A percentile compares a stretch with the other conserved stretches of the same genome.
phyloP scores from a whole-genome alignment of 805 yeast genomes.

The Diddensiella santjacobensis region DNA sequence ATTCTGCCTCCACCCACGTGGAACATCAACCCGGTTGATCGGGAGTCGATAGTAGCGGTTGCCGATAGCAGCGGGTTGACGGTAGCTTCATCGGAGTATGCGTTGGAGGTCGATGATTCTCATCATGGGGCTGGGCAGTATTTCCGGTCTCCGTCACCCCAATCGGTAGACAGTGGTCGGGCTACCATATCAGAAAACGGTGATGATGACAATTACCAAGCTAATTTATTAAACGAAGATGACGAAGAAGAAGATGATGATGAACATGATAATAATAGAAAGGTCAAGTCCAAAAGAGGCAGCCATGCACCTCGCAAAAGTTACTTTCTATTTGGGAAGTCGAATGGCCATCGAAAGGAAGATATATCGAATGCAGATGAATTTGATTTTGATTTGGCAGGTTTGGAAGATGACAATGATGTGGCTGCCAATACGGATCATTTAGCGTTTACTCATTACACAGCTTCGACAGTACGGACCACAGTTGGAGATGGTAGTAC shows the following conservation, averaged over 20 bases:
- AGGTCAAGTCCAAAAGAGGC: constrained; percentile 1
- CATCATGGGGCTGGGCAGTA: background rate
- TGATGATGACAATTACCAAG: constrained; percentile 29
- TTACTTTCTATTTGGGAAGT: background rate
- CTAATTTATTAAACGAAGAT: constrained; percentile 13
- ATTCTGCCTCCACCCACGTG: constrained; percentile 6
- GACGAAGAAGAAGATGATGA: constrained; percentile 1
- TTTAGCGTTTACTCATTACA: constrained; percentile 30
- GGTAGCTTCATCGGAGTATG: background rate
- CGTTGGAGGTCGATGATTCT: background rate
- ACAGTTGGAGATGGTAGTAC: background rate
- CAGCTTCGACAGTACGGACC: constrained; percentile 20
- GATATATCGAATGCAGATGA: constrained; percentile 2
- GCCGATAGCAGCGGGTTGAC: constrained; percentile 1
- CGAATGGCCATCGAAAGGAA: background rate
- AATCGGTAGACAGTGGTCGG: constrained; percentile 28
- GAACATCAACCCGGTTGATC: constrained; percentile 13
- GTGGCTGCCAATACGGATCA: constrained; percentile 20
- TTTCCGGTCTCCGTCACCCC: constrained; percentile 19
- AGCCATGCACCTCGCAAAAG: background rate
- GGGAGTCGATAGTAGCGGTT: constrained; percentile 3
- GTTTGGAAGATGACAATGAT: constrained; percentile 13
- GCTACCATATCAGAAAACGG: constrained; percentile 30
- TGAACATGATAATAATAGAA: constrained; percentile 4
- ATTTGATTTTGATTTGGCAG: constrained; percentile 2